Evolutionary conservation across 1,284 basidiomycete species (phyloP).

Genomic region (Ganoderma leucocontextum): DNA sequence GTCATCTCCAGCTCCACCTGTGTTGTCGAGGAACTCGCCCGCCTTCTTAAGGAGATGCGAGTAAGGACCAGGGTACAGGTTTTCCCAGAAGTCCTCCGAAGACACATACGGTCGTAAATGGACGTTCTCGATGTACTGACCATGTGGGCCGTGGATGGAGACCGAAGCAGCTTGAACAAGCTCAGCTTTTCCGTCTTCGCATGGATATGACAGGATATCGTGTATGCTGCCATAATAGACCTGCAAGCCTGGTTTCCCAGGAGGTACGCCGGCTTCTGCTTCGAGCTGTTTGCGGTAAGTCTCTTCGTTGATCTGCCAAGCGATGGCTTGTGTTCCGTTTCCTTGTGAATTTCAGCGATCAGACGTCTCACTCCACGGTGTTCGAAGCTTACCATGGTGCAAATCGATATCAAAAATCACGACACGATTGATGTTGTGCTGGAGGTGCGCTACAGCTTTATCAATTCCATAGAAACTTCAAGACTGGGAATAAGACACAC

Average conservation of each 20-base stretch:
- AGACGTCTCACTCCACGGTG: constrained; percentile 9
- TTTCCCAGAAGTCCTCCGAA: constrained; percentile 80
- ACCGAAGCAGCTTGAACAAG: constrained; percentile 88
- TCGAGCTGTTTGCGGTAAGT: constrained; percentile 76
- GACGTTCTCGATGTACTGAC: constrained; percentile 92
- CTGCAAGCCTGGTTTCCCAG: constrained; percentile 61
- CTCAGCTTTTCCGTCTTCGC: constrained; percentile 88
- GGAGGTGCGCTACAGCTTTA: constrained; percentile 70
- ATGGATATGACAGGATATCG: constrained; percentile 92
- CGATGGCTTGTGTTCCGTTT: constrained; percentile 93
- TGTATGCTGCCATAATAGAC: constrained; percentile 92
- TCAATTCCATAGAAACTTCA: background rate
- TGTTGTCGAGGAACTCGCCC: constrained; percentile 73
- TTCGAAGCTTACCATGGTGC: constrained; percentile 73
- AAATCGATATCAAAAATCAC: constrained; percentile 95
- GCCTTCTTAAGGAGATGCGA: constrained; percentile 78
- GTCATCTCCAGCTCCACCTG: constrained; percentile 71
- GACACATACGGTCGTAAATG: constrained; percentile 84
- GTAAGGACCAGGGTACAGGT: constrained; percentile 78
- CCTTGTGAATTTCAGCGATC: constrained; percentile 53
- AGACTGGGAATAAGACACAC: constrained; percentile 47
- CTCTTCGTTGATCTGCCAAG: constrained; percentile 93
- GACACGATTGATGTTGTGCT: constrained; percentile 81
- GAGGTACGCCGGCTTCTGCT: constrained; percentile 46
- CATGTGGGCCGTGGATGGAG: constrained; percentile 83